Percentiles rank a stretch among this genome's conserved stretches.
Evolutionary conservation across 345 rosid species (phyloP).

Genomic region (Atalantia buxifolia): DNA sequence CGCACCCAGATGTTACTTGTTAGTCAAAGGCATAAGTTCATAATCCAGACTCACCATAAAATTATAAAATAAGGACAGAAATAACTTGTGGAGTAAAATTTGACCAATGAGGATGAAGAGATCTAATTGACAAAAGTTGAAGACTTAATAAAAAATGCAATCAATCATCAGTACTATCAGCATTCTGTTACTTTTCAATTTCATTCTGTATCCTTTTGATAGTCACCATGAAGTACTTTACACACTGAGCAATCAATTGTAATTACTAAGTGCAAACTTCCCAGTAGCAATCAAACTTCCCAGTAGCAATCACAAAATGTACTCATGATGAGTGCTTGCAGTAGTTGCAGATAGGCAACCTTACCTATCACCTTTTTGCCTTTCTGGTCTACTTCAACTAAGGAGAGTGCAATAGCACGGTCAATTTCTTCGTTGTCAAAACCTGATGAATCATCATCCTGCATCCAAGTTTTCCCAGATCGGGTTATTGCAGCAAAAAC

Average conservation of each 20-base stretch:
- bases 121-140: slow-evolving; percentile 1
- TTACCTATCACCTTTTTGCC: slow-evolving; percentile 83
- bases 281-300: neutral
- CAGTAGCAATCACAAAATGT: neutral
- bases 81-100: neutral
- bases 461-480: slow-evolving; percentile 24
- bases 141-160: neutral
- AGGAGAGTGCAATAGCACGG: slow-evolving; percentile 78
- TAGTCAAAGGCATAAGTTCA: neutral
- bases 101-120: neutral
- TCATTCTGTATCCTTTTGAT: neutral
- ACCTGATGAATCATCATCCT: slow-evolving; percentile 76
- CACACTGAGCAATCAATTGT: neutral
- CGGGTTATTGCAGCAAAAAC: slow-evolving; percentile 1
- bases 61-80: neutral
- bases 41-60: neutral
- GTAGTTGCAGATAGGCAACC: slow-evolving; percentile 10
- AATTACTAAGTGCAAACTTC: neutral
- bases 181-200: neutral
- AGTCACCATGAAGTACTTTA: neutral
- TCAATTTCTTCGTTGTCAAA: slow-evolving; percentile 82
- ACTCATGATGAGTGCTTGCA: neutral
- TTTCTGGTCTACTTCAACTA: slow-evolving; percentile 65
- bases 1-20: neutral
- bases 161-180: neutral